Percentiles rank a stretch among this genome's conserved stretches.
These are phyloP conservation scores for Macrotyloma uniflorum DNA, from an alignment of 306 rosid genomes.

Conservation along the genomic window DNA sequence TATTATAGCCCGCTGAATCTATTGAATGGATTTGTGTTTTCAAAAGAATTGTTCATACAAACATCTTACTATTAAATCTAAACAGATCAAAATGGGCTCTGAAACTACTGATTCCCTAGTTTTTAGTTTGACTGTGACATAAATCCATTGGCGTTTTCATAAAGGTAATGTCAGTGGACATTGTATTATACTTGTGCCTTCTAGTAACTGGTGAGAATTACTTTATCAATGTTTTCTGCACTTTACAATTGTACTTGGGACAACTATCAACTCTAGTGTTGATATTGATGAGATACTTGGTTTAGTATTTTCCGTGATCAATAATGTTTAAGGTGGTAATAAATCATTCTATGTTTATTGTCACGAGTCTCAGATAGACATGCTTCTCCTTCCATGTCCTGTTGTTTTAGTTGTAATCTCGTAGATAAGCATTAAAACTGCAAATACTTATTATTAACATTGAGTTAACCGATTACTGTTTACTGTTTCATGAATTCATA, in stretches of 20 bases:
- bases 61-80: neutral
- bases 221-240: neutral
- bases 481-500: neutral
- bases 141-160: neutral
- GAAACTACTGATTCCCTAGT: neutral
- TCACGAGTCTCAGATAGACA: neutral
- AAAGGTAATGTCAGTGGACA: neutral
- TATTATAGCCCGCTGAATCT: no score
- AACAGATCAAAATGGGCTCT: no score
- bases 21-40: no score
- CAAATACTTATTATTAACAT: neutral
- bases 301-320: neutral
- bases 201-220: neutral
- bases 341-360: slow-evolving; percentile 4
- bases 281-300: slow-evolving; percentile 21
- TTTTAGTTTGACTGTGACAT: neutral
- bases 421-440: neutral
- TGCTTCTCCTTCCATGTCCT: neutral
- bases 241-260: neutral
- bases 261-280: neutral
- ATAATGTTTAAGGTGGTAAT: neutral
- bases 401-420: slow-evolving; percentile 16
- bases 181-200: neutral
- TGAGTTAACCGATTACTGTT: neutral
- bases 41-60: neutral